Conservation (phyloP, 129 eudicot genomes). For the Sambucus nigra region DNA sequence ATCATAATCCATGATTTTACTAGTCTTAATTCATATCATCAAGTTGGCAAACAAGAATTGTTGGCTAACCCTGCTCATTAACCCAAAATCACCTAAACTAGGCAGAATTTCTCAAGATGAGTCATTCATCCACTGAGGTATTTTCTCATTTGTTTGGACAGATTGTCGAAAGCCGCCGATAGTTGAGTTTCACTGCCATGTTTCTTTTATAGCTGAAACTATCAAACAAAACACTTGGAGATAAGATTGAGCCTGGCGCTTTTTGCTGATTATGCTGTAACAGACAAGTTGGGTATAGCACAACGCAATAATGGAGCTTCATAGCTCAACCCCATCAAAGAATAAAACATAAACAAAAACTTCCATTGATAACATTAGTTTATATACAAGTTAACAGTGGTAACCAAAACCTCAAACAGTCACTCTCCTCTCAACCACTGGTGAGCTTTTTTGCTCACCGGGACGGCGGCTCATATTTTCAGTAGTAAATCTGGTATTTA, state of each 20-base stretch:
- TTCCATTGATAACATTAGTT: slow-evolving; percentile 11
- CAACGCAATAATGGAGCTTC: background rate
- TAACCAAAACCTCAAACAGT: slow-evolving; percentile 6
- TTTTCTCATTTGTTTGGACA: too few relatives aligned
- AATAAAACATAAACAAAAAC: background rate
- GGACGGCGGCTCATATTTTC: slow-evolving; percentile 9
- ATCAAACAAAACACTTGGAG: too few relatives aligned
- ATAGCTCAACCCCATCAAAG: background rate
- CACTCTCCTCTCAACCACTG: slow-evolving; percentile 12
- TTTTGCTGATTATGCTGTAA: slow-evolving; percentile 10
- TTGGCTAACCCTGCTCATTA: too few relatives aligned
- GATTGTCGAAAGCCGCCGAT: too few relatives aligned
- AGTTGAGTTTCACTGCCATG: too few relatives aligned
- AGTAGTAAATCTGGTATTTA: background rate
- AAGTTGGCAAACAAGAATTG: too few relatives aligned
- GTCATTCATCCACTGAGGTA: too few relatives aligned
- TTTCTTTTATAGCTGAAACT: too few relatives aligned
- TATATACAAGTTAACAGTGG: slow-evolving; percentile 13
- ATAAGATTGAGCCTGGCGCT: slow-evolving; percentile 3
- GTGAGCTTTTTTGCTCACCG: slow-evolving; percentile 5
- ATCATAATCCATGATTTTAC: too few relatives aligned
- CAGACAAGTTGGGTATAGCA: background rate
- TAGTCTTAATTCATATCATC: too few relatives aligned
- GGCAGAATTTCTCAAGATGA: too few relatives aligned
- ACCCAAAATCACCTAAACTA: too few relatives aligned